Evolutionary conservation across 2,329 filamentous ascomycete species (phyloP), one percentile per base, ranked within the genome.

Genomic region (Pestalotiopsis sp.): DNA sequence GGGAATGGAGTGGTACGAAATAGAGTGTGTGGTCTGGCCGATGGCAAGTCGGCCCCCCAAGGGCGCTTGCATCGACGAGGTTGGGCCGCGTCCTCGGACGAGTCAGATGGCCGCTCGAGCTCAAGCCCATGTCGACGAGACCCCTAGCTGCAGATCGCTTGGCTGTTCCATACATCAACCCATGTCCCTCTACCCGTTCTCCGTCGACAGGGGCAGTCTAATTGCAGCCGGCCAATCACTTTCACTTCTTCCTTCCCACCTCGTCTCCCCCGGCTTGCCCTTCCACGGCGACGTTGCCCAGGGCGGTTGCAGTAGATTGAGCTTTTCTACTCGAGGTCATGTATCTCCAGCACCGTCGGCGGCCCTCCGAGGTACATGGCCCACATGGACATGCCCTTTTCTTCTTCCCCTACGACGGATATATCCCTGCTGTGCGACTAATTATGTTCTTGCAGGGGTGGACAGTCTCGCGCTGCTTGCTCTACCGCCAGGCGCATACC

Each of bases 111-210:
- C 52, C 61, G 68, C 12, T 23, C 31, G 38, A 57, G 52, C 63
- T 68, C 66, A 40, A 41, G 60, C 71, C 69, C 75, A 71, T 72
- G 76, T 71, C 68, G 20, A 69, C 71, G 70, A 68, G 17, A 36
- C 65, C 60, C 70, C 73, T 73, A 73, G 75, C 74, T 75, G 75
- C 76, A 75, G 77, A 78, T 78, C 76, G 68, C 73, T 75, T 76
- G 71, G 74, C 74, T 71, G 63, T 69, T 65, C 71, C 72, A 72
- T 69, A 66, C 68, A 73, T 71, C 38, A 65, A 66, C 72, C 75
- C 75, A 73, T 75, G 72, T 70, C 63, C 63, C 27, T 41, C 58
- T 61, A 66, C 63, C 67, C 60, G 58, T 68, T 38, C 49, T 63
- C 40, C 25, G 38, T 38, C 7, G 57, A 58, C 67, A 68, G 67